These are phyloP conservation scores for Psilocybe sp. DNA, from an alignment of 768 basidiomycete species.

Conservation along the genomic window DNA sequence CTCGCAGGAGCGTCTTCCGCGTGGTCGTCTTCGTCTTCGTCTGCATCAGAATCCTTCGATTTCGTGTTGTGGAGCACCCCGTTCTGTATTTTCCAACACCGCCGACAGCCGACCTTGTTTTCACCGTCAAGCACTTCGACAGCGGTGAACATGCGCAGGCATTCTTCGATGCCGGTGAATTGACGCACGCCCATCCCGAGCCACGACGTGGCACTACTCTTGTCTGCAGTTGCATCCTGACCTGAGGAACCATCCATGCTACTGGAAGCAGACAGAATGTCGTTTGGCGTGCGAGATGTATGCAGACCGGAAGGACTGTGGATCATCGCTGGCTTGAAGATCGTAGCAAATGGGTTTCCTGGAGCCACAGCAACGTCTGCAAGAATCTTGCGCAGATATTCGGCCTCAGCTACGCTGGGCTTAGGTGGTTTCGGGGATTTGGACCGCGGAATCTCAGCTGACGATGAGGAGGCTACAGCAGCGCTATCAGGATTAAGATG, in stretches of 20 bases:
- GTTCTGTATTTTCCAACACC: conserved; percentile 91
- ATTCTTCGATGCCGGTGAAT: conserved; percentile 70
- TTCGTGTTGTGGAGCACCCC: conserved; percentile 37
- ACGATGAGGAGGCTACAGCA: conserved; percentile 3
- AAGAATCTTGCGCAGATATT: conserved; percentile 66
- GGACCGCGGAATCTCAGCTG: conserved; percentile 26
- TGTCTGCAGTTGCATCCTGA: conserved; percentile 3
- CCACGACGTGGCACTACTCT: conserved; percentile 24
- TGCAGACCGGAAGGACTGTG: conserved; percentile 16
- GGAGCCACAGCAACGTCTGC: conserved; percentile 53
- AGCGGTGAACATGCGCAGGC: conserved; percentile 81
- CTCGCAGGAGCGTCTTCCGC: neutral
- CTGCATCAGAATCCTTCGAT: conserved; percentile 31
- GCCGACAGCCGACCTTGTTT: conserved; percentile 89
- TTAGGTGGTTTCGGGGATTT: conserved; percentile 54
- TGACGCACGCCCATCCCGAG: conserved; percentile 44
- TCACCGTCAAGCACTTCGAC: conserved; percentile 95
- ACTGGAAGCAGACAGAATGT: neutral
- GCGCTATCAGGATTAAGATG: neutral
- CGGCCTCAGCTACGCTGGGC: conserved; percentile 52
- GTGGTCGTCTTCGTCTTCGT: conserved; percentile 24
- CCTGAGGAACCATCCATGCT: neutral
- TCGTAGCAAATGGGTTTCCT: conserved; percentile 40
- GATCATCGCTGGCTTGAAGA: conserved; percentile 38
- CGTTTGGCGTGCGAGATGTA: neutral